phyloP scores from a whole-genome alignment of 1,284 basidiomycete species.

The Cutaneotrichosporon arboriforme region DNA sequence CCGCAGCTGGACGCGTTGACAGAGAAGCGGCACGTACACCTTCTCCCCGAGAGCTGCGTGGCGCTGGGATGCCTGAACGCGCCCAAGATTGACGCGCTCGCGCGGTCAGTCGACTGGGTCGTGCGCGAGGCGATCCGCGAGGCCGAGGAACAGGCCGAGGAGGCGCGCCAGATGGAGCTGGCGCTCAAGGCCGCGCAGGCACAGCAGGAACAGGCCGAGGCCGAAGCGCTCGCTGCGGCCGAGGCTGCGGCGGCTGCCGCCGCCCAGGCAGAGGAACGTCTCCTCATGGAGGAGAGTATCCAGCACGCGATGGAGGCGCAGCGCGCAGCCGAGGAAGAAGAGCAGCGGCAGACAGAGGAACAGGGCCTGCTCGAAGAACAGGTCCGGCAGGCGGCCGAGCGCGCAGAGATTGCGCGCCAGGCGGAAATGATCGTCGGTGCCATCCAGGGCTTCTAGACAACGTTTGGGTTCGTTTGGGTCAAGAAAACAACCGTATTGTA shows the following conservation, averaged over 20 bases:
- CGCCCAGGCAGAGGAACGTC: constrained; percentile 37
- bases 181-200: constrained; percentile 39
- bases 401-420: constrained; percentile 38
- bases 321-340: constrained; percentile 34
- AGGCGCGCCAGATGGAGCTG: constrained; percentile 35
- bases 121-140: constrained; percentile 39
- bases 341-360: constrained; percentile 32
- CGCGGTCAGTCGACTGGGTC: constrained; percentile 39
- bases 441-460: constrained; percentile 4
- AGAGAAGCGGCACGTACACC: constrained; percentile 38
- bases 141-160: constrained; percentile 35
- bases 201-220: constrained; percentile 36
- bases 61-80: constrained; percentile 45
- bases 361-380: constrained; percentile 33
- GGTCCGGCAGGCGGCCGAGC: constrained; percentile 32
- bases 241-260: constrained; percentile 28
- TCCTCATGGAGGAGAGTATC: constrained; percentile 40
- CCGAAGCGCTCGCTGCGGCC: constrained; percentile 27
- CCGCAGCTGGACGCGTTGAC: constrained; percentile 35
- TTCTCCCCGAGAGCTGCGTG: constrained; percentile 43
- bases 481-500: neutral
- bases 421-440: constrained; percentile 42
- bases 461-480: too few relatives aligned
- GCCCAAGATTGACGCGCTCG: constrained; percentile 40
- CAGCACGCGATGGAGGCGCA: constrained; percentile 40